Conservation (phyloP, 495 filamentous ascomycete genomes). For the Hypomontagnella submonticulosa region DNA sequence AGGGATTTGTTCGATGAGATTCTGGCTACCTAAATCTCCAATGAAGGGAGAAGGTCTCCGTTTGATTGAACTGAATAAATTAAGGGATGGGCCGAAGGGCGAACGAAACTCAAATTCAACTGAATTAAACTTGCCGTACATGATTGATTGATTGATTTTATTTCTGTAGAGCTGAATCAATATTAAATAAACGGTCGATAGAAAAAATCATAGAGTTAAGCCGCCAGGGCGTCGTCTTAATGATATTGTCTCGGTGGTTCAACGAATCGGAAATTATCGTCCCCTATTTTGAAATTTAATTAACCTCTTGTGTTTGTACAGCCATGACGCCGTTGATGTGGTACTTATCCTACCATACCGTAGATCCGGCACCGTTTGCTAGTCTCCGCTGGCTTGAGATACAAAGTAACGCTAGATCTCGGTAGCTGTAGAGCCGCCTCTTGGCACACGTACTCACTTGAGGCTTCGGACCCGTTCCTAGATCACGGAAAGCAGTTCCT, state of each 20-base stretch:
- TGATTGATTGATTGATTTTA: slow-evolving; percentile 9
- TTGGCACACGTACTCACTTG: slow-evolving; percentile 30
- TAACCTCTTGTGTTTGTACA: background rate
- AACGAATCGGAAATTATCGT: slow-evolving; percentile 3
- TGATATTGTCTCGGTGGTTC: slow-evolving; percentile 6
- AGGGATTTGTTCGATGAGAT: too few species aligned
- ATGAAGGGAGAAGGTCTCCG: too few species aligned
- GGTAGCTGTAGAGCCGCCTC: slow-evolving; percentile 31
- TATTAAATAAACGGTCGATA: slow-evolving; percentile 19
- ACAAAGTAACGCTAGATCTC: slow-evolving; percentile 37
- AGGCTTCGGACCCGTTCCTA: background rate
- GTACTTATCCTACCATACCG: too few species aligned
- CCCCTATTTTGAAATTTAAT: background rate
- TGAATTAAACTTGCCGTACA: slow-evolving; percentile 19
- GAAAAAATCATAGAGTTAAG: background rate
- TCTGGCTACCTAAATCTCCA: too few species aligned
- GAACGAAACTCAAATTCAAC: too few species aligned
- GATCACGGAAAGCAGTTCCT: slow-evolving; percentile 3
- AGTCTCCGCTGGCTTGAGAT: slow-evolving; percentile 15
- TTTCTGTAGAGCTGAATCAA: slow-evolving; percentile 33
- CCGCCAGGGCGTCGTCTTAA: slow-evolving; percentile 6
- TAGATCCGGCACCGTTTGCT: slow-evolving; percentile 1
- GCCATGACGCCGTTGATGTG: too few species aligned
- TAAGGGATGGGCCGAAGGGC: too few species aligned
- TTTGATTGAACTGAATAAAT: too few species aligned